Evolutionary conservation across 495 filamentous ascomycete genomes (phyloP).

Genomic region (Penicillium silybi): DNA sequence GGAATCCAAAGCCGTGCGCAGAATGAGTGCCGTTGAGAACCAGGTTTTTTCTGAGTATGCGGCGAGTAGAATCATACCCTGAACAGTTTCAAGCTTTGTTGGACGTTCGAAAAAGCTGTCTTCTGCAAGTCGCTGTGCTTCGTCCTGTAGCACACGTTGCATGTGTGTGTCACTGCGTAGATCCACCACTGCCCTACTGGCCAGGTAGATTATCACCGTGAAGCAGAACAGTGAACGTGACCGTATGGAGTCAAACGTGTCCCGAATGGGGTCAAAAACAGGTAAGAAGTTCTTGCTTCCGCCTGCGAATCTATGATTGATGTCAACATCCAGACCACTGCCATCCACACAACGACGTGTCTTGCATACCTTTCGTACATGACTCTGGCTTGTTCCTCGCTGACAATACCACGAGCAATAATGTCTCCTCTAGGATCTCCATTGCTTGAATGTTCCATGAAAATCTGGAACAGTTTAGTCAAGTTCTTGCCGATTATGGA

Average conservation of each 20-base stretch:
- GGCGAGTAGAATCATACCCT: constrained; percentile 42
- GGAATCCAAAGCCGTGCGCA: constrained; percentile 40
- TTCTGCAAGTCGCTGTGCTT: constrained; percentile 40
- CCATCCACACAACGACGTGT: not conserved
- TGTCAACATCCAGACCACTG: not conserved
- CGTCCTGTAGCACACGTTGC: constrained; percentile 43
- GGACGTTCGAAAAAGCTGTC: constrained; percentile 44
- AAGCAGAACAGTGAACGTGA: constrained; percentile 44
- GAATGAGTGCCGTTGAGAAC: constrained; percentile 43
- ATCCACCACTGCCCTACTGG: constrained; percentile 37
- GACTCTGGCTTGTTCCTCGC: constrained; percentile 35
- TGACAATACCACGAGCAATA: constrained; percentile 38
- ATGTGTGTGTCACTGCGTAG: constrained; percentile 36
- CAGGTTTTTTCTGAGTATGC: constrained; percentile 45
- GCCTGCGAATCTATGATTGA: constrained; percentile 28
- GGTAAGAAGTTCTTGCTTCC: constrained; percentile 40
- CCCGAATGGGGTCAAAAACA: constrained; percentile 41
- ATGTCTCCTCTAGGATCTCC: constrained; percentile 35
- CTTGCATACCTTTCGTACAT: constrained; percentile 39
- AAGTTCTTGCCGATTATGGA: not conserved
- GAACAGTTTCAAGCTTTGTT: constrained; percentile 41
- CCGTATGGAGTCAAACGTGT: constrained; percentile 43
- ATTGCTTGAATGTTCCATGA: constrained; percentile 33
- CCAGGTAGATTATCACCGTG: constrained; percentile 41
- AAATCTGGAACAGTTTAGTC: constrained; percentile 21